Percentiles rank a stretch among this genome's conserved stretches.
Conservation (phyloP, 75 land plant genomes). For the Adiantum capillusveneris region DNA sequence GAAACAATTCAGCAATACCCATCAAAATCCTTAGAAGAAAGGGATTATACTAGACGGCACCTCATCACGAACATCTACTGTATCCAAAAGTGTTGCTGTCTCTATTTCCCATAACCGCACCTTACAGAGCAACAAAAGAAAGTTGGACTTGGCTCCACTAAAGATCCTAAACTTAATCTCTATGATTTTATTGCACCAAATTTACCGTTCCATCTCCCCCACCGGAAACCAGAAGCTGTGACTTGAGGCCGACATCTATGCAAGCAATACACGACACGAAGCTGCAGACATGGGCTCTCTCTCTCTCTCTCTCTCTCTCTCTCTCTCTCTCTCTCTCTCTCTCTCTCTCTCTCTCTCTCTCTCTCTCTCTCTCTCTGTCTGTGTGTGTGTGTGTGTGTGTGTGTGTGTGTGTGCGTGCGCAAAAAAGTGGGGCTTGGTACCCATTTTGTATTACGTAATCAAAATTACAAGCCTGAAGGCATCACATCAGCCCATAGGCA, state of each 20-base stretch:
- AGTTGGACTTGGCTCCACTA: not conserved
- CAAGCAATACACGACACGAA: conserved; percentile 25
- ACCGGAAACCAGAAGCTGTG: conserved; percentile 24
- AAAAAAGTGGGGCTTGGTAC: too few species aligned
- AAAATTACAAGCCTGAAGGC: too few species aligned
- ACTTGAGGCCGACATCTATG: conserved; percentile 3
- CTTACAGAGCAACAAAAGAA: conserved; percentile 9
- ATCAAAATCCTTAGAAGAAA: too few species aligned
- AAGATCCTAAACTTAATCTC: too few species aligned
- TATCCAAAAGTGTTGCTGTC: conserved; percentile 21
- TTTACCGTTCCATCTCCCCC: conserved; percentile 27
- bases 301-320: conserved; percentile 1
- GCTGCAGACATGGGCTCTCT: conserved; percentile 3
- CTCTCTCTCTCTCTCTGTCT: too few species aligned
- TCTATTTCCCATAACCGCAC: conserved; percentile 30
- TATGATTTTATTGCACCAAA: too few species aligned
- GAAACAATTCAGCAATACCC: too few species aligned
- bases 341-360: too few species aligned
- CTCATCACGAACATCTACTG: conserved; percentile 7
- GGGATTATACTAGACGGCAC: not conserved
- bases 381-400: not conserved
- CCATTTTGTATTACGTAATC: too few species aligned
- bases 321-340: too few species aligned
- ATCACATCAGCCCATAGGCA: too few species aligned
- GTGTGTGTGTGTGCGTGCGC: not conserved